Conservation (phyloP, 148 eudicot genomes). For the Rhododendron kiyosumense region DNA sequence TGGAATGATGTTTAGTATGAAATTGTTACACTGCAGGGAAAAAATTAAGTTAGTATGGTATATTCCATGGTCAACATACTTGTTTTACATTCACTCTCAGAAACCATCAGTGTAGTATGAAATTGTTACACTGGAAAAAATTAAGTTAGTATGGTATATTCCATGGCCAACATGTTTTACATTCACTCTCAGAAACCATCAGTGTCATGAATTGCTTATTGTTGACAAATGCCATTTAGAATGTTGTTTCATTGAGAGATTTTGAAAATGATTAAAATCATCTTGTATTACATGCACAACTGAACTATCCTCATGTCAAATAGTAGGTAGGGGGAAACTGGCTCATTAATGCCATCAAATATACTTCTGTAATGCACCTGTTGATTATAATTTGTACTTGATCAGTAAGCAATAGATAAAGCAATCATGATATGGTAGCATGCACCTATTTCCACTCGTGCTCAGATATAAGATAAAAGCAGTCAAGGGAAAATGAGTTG, state of each 20-base stretch:
- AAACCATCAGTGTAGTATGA: constrained; percentile 25
- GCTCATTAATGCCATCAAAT: not conserved
- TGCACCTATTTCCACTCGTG: not conserved
- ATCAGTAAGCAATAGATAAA: not conserved
- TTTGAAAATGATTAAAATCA: not conserved
- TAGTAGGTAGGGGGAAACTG: not conserved
- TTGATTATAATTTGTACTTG: not conserved
- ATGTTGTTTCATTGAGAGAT: not conserved
- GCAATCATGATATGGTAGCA: not conserved
- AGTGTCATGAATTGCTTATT: not conserved
- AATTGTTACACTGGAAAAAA: constrained; percentile 42
- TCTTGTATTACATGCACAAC: not conserved
- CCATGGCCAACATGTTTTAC: not conserved
- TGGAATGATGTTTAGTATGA: constrained; percentile 57
- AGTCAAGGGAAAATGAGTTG: not conserved
- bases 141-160: not conserved
- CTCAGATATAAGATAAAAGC: not conserved
- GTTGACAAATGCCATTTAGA: not conserved
- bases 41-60: not conserved
- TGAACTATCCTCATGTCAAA: not conserved
- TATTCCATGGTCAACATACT: not conserved
- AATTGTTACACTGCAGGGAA: constrained; percentile 46
- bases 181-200: not conserved
- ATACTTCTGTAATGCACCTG: not conserved
- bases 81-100: not conserved